A percentile compares a stretch with the other conserved stretches of the same genome.
These are phyloP conservation scores for Hymenoscyphus occultus DNA, from an alignment of 2,329 filamentous ascomycete species.

Conservation along the genomic window DNA sequence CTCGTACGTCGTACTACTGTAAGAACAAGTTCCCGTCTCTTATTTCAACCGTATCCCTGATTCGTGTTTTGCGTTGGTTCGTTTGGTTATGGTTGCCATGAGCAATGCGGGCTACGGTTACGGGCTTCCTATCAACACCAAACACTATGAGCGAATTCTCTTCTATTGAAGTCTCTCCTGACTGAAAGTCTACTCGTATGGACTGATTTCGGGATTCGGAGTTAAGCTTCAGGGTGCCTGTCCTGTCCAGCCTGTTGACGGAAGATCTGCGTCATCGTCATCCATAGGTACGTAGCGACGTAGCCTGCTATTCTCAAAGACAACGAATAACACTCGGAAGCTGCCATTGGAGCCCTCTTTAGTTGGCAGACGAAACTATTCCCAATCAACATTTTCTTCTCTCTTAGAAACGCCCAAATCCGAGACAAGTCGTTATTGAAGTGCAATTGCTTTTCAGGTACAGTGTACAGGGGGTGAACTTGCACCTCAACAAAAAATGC, in stretches of 20 bases:
- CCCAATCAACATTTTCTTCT: not conserved
- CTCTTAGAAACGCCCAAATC: not conserved
- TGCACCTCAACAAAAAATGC: not conserved
- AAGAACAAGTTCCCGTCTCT: too few relatives aligned
- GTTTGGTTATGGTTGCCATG: too few relatives aligned
- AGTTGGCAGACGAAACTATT: not conserved
- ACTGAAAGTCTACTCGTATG: too few relatives aligned
- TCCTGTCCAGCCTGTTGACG: not conserved
- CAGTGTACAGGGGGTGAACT: not conserved
- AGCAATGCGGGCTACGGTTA: too few relatives aligned
- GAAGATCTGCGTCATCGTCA: not conserved
- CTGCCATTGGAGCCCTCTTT: not conserved
- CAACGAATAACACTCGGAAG: not conserved
- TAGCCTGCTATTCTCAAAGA: not conserved
- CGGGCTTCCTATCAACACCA: too few relatives aligned
- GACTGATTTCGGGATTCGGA: not conserved
- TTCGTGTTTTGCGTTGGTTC: too few relatives aligned
- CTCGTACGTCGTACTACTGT: too few relatives aligned
- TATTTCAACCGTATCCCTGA: too few relatives aligned
- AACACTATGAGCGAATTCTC: too few relatives aligned
- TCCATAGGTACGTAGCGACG: not conserved
- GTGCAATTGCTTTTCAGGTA: not conserved
- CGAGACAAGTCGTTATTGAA: not conserved
- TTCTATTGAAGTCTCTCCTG: too few relatives aligned
- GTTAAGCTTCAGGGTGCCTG: not conserved